Base-by-base conservation (phyloP, 768 basidiomycete genomes). In the Sutorius australiensis region DNA sequence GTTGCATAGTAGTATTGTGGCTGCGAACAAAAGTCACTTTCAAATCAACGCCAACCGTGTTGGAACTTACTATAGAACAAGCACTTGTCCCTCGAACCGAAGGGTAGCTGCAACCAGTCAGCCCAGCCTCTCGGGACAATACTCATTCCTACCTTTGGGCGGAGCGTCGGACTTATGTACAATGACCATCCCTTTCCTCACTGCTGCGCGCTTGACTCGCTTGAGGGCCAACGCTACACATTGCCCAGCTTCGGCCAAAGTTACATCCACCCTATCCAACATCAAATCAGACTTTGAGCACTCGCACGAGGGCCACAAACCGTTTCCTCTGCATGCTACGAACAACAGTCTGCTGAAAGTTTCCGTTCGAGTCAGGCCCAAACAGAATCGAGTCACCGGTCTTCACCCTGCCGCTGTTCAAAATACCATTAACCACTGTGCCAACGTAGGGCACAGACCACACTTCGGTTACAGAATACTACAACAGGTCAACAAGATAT, bases 301-400 rank as follows among this genome's bases (percentile, higher is more conserved):
- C 14, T 27, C 16, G 33, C 30, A 46, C 24, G 33, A n/a, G 32
- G 32, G 57, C 11, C 16, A 65, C 77, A 32, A 44, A 87, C 89
- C 90, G 74, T 70, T 98, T 99, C 53, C 95, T 81, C 72, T 98
- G 95, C 73, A 99, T 99, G 59, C 84, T 89, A 75, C 90, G 92
- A 56, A 99, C 75, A 9, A 83, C 74, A 0, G 90, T 90, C 36
- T 80, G 78, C 56, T 84, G 81, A 69, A 87, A 98, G 61, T 89
- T 86, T 2, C 95, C 95, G 48, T 93, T 91, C 0, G 90, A 82
- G 67, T 99, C 97, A 1, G 97, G 97, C 1, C 95, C 97, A 44
- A 97, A 74, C 19, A 92, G 70, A 27, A 95, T 82, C 1, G 83
- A 67, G 63, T 98, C 93, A 24, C 92, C 93, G 5, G 84, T 79